These are phyloP conservation scores for Alternaria gansuensis DNA, from an alignment of 2,329 filamentous ascomycete genomes.

Conservation along the genomic window DNA sequence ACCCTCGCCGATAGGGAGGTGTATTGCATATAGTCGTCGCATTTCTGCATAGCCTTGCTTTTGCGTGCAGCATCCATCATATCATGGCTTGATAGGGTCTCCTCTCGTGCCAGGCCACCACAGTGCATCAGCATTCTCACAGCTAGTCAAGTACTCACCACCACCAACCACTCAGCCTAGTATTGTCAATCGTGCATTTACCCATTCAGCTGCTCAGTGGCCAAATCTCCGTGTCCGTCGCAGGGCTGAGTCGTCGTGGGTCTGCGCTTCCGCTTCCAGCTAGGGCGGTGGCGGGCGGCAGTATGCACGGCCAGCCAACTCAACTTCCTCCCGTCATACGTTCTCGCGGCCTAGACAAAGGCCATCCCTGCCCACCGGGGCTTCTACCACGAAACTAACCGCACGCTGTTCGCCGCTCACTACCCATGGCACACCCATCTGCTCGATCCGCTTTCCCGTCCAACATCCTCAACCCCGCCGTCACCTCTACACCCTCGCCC, in stretches of 20 bases:
- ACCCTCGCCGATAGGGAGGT: constrained; percentile 22
- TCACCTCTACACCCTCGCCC: constrained; percentile 51
- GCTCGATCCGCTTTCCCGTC: constrained; percentile 34
- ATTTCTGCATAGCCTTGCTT: constrained; percentile 13
- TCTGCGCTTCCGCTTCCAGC: constrained; percentile 27
- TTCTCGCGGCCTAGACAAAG: constrained; percentile 34
- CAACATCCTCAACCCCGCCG: constrained; percentile 37
- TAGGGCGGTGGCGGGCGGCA: constrained; percentile 19
- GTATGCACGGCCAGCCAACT: constrained; percentile 23
- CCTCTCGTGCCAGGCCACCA: constrained; percentile 3
- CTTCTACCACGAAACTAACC: constrained; percentile 26
- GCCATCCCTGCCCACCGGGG: constrained; percentile 30
- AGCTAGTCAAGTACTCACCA: neutral
- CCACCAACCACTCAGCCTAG: neutral
- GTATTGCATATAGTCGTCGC: constrained; percentile 9
- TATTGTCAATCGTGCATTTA: neutral
- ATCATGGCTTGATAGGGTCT: neutral
- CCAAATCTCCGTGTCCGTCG: constrained; percentile 6
- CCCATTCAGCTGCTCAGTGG: neutral
- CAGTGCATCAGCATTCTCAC: neutral
- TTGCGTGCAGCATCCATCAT: neutral
- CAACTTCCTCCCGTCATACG: constrained; percentile 33
- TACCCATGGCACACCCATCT: constrained; percentile 45
- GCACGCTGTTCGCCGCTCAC: constrained; percentile 18
- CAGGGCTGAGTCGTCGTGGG: constrained; percentile 27